Percentiles rank a stretch among this genome's conserved stretches.
phyloP scores from a whole-genome alignment of 176 grass and related monocot species.

The Metroxylon sagu region DNA sequence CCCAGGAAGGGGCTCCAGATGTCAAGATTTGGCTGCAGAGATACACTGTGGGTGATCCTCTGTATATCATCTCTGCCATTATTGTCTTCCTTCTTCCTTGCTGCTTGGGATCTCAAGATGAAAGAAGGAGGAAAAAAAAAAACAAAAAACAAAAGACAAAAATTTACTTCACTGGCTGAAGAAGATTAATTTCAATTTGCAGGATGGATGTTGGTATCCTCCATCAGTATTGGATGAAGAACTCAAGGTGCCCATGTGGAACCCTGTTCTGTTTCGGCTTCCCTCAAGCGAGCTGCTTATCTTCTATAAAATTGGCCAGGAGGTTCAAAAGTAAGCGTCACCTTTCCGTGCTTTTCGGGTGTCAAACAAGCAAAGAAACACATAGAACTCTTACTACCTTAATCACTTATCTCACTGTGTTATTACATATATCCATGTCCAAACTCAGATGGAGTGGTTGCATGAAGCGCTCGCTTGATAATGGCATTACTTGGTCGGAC shows the following conservation, averaged over 20 bases:
- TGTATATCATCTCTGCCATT: too few relatives aligned
- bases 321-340: constrained; percentile 51
- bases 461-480: constrained; percentile 84
- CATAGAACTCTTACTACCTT: background rate
- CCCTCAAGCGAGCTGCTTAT: constrained; percentile 79
- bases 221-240: constrained; percentile 70
- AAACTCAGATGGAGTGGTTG: constrained; percentile 75
- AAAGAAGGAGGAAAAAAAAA: too few relatives aligned
- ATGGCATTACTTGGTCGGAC: constrained; percentile 66
- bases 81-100: too few relatives aligned
- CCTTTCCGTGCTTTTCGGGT: too few relatives aligned
- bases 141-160: too few relatives aligned
- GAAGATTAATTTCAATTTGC: background rate
- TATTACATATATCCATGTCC: background rate
- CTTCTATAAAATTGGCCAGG: constrained; percentile 94
- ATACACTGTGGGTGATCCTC: constrained; percentile 42
- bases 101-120: too few relatives aligned
- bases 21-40: constrained; percentile 96
- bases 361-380: too few relatives aligned
- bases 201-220: constrained; percentile 69
- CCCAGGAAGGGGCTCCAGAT: constrained; percentile 65
- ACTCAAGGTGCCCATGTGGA: constrained; percentile 80
- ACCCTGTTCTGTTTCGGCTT: constrained; percentile 90
- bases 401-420: background rate
- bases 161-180: too few relatives aligned